Evolutionary conservation across 1,139 yeast species (phyloP).

Genomic region (Yamadazyma spencermartinsiae): DNA sequence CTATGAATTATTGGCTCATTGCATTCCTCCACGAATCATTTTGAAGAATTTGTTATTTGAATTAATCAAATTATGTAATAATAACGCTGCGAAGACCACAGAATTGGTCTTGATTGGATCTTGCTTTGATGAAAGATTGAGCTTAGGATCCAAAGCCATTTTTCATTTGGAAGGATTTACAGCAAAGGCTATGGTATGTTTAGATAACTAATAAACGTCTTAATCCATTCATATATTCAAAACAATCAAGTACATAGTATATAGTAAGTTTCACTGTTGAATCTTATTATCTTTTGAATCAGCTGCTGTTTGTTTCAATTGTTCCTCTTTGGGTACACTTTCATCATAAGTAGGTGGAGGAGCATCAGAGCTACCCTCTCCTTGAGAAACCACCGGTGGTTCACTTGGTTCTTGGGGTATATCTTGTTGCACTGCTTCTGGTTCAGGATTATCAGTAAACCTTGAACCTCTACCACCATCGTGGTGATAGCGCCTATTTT

Average conservation of each 20-base stretch:
- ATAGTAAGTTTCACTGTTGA: too few relatives aligned
- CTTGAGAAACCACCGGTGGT: constrained; percentile 3
- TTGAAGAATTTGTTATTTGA: constrained; percentile 66
- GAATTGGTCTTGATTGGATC: constrained; percentile 70
- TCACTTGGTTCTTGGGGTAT: not conserved
- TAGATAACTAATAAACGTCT: constrained; percentile 22
- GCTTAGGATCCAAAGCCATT: constrained; percentile 84
- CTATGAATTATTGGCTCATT: constrained; percentile 87
- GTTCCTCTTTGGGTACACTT: constrained; percentile 10
- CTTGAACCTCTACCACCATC: constrained; percentile 7
- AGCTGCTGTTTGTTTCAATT: constrained; percentile 8
- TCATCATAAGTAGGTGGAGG: constrained; percentile 18
- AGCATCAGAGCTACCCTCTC: constrained; percentile 15
- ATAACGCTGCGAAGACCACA: constrained; percentile 34
- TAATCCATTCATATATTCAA: not conserved
- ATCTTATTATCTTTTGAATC: constrained; percentile 34
- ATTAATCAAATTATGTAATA: constrained; percentile 45
- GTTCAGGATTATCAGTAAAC: constrained; percentile 7
- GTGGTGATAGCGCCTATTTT: constrained; percentile 1
- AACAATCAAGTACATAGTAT: too few relatives aligned
- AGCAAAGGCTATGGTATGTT: constrained; percentile 77
- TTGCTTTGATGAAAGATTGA: constrained; percentile 80
- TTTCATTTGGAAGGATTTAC: constrained; percentile 94
- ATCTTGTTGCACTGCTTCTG: constrained; percentile 5
- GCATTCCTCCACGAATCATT: constrained; percentile 83